Conservation (phyloP, 805 yeast genomes). For the Candida khao-thaluensis region DNA sequence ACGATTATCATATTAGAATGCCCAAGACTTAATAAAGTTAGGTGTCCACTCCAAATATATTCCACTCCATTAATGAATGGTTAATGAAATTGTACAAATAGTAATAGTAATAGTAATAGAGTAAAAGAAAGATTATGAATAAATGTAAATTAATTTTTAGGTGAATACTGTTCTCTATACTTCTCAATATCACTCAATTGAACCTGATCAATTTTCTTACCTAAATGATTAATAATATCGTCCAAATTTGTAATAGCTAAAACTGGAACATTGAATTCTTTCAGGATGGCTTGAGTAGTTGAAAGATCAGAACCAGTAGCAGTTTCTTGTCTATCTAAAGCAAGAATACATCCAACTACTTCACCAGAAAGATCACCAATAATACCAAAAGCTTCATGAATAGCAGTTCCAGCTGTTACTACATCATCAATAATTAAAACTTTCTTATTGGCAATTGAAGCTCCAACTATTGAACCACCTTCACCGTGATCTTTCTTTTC, state of each 20-base stretch:
- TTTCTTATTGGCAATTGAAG: slow-evolving; percentile 64
- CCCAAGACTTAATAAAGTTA: too few relatives aligned
- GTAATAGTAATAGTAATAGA: too few relatives aligned
- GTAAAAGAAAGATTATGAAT: too few relatives aligned
- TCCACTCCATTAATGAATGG: too few relatives aligned
- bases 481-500: slow-evolving; percentile 98
- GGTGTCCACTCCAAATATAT: too few relatives aligned
- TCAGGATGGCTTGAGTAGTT: slow-evolving; percentile 78
- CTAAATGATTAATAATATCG: slow-evolving; percentile 68
- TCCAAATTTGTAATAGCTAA: slow-evolving; percentile 72
- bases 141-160: slow-evolving; percentile 27
- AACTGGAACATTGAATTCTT: slow-evolving; percentile 78
- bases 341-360: slow-evolving; percentile 83
- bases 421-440: slow-evolving; percentile 93
- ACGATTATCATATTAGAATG: slow-evolving; percentile 11
- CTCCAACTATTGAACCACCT: slow-evolving; percentile 94
- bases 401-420: slow-evolving; percentile 98
- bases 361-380: slow-evolving; percentile 67
- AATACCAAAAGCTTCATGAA: slow-evolving; percentile 86
- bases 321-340: slow-evolving; percentile 94
- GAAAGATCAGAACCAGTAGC: slow-evolving; percentile 63
- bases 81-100: too few relatives aligned
- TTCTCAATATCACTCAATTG: slow-evolving; percentile 57
- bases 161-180: slow-evolving; percentile 54
- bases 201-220: slow-evolving; percentile 53